phyloP scores from a whole-genome alignment of 495 filamentous ascomycete species.

The Penicillium subrubescens region DNA sequence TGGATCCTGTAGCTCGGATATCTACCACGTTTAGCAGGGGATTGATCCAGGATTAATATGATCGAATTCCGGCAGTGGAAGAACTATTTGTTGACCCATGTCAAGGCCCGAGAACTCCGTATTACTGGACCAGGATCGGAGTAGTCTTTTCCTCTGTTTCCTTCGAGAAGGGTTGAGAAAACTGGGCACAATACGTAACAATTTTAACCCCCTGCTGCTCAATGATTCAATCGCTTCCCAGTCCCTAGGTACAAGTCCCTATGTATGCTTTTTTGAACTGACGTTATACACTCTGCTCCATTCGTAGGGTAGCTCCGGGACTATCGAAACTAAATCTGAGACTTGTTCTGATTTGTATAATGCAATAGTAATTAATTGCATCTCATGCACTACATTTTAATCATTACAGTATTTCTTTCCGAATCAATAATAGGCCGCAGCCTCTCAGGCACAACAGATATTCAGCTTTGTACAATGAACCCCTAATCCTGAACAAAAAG shows the following conservation, averaged over 20 bases:
- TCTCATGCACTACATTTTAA: neutral
- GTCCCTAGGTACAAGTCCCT: too few relatives aligned
- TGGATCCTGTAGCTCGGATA: neutral
- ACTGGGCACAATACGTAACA: too few relatives aligned
- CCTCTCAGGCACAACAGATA: neutral
- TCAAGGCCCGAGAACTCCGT: neutral
- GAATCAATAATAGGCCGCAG: neutral
- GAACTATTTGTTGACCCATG: neutral
- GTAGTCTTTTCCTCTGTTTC: too few relatives aligned
- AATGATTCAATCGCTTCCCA: too few relatives aligned
- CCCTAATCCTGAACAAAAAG: too few relatives aligned
- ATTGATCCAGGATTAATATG: neutral
- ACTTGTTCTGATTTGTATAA: neutral
- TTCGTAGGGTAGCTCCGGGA: neutral
- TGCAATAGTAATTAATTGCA: neutral
- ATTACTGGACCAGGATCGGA: too few relatives aligned
- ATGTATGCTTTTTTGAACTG: neutral
- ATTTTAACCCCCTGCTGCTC: too few relatives aligned
- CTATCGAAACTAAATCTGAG: neutral
- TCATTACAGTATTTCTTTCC: neutral
- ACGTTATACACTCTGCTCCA: neutral
- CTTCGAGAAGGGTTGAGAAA: too few relatives aligned
- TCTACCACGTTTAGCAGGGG: neutral
- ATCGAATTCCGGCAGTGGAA: neutral
- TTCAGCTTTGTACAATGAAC: too few relatives aligned